Evolutionary conservation across 345 rosid genomes (phyloP).

Genomic region (Excoecaria agallocha): DNA sequence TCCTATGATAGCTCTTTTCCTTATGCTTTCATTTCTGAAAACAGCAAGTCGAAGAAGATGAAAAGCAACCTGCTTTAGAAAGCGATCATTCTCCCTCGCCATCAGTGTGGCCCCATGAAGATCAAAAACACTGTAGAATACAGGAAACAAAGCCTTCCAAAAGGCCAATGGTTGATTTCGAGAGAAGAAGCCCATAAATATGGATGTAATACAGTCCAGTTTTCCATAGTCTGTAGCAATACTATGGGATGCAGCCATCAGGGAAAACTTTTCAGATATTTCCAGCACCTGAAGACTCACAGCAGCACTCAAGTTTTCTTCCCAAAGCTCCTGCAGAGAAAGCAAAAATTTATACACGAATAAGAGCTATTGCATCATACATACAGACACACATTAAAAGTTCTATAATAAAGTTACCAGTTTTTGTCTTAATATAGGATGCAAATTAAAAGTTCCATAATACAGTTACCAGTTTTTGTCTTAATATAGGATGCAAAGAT

Average conservation of each 20-base stretch:
- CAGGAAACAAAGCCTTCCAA: constrained; percentile 86
- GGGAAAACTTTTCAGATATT: constrained; percentile 78
- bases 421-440: constrained; percentile 91
- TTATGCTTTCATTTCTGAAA: constrained; percentile 87
- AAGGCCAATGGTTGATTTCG: constrained; percentile 88
- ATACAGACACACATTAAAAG: neutral
- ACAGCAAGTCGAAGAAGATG: constrained; percentile 96
- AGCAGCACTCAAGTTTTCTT: constrained; percentile 96
- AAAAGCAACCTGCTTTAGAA: constrained; percentile 94
- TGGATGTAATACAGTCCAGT: constrained; percentile 90
- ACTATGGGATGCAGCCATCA: constrained; percentile 80
- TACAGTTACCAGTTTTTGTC: constrained; percentile 80
- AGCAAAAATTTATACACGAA: neutral
- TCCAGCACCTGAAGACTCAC: constrained; percentile 98
- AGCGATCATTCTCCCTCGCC: constrained; percentile 99
- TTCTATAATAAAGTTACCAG: constrained; percentile 48
- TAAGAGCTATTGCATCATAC: neutral
- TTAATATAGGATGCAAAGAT: constrained; percentile 90
- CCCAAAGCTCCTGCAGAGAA: constrained; percentile 92
- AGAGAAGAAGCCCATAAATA: constrained; percentile 81
- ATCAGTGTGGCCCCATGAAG: constrained; percentile 94
- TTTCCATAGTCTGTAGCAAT: constrained; percentile 97
- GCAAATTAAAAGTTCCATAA: constrained; percentile 32
- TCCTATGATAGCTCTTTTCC: constrained; percentile 93
- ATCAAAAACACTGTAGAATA: constrained; percentile 70